Evolutionary conservation across 768 basidiomycete genomes (phyloP), one percentile per base, ranked within the genome.

Genomic region (Collybia sordida): DNA sequence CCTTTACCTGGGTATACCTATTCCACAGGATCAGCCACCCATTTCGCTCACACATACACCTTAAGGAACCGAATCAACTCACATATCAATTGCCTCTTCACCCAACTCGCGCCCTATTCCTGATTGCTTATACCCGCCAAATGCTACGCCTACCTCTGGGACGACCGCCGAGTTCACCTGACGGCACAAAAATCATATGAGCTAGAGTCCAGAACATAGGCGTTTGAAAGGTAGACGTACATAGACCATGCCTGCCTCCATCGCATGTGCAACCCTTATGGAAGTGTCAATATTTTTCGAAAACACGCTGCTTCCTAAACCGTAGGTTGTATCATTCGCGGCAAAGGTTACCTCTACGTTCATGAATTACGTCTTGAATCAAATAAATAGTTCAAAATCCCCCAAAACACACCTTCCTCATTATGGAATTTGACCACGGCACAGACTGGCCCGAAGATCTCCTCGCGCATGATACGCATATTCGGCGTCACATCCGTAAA

Each of bases 391-490:
- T n/a, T n/a, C n/a, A n/a, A n/a, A n/a, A n/a, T n/a, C n/a, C n/a
- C n/a, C n/a, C n/a, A n/a, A n/a, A 39, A 58, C 59, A 8, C 19
- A 67, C 72, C 73, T 45, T 75, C 73, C 55, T 80, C 81, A 35
- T 74, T 69, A 54, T 80, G 73, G 70, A 91, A 90, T 63, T 81
- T 83, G 67, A 81, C 72, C 23, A 90, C 65, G 46, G 82, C 86
- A 50, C 81, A 79, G 38, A 90, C 86, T 9, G 89, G 87, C 1
- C 88, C 86, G 54, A 89, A 88, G 51, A 88, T 88, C 64, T 89
- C 80, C 55, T 85, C 82, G 47, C 64, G 64, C 21, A 86, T 82
- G 51, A 89, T 86, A 62, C 75, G 80, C 85, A 88, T 87, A 38
- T 82, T 75, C 8, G 78, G 74, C 24, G 64, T 75, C 8, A 77